phyloP scores from a whole-genome alignment of 1,139 yeast species.

The Geotrichum phurueaensis region DNA sequence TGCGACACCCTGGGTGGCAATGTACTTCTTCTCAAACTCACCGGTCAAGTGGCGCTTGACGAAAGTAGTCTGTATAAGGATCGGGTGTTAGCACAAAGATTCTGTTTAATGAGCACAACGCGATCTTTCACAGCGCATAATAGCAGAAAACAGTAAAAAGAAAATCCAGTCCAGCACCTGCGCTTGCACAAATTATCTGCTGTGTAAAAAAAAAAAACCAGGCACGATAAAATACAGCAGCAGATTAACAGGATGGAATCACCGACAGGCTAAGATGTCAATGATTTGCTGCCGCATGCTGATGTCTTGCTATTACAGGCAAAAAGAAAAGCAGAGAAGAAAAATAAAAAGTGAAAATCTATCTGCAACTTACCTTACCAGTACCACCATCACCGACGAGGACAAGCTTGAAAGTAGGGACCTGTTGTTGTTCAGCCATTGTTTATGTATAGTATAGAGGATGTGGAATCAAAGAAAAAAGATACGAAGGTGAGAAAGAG shows the following conservation, averaged over 20 bases:
- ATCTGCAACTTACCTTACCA: constrained; percentile 62
- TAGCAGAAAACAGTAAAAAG: neutral
- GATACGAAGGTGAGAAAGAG: neutral
- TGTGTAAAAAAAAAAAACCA: neutral
- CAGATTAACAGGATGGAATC: neutral
- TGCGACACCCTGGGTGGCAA: constrained; percentile 98
- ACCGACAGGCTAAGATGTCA: neutral
- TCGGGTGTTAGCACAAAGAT: neutral
- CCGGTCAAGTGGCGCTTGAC: constrained; percentile 99
- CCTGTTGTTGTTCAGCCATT: constrained; percentile 59
- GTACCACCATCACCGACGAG: constrained; percentile 99
- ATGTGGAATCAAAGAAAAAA: neutral
- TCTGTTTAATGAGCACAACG: neutral
- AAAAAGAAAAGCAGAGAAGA: neutral
- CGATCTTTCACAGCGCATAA: neutral
- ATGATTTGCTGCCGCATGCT: neutral
- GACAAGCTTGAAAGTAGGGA: constrained; percentile 95
- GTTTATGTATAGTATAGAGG: constrained; percentile 9
- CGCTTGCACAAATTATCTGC: neutral
- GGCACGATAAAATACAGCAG: neutral
- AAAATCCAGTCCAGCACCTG: neutral
- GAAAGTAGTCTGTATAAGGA: constrained; percentile 69
- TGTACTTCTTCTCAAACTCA: constrained; percentile 98
- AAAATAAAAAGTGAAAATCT: neutral
- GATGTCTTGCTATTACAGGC: neutral